Percentiles rank a stretch among this genome's conserved stretches.
phyloP scores from a whole-genome alignment of 2,329 filamentous ascomycete species.

The Trichoderma brevicompactum region DNA sequence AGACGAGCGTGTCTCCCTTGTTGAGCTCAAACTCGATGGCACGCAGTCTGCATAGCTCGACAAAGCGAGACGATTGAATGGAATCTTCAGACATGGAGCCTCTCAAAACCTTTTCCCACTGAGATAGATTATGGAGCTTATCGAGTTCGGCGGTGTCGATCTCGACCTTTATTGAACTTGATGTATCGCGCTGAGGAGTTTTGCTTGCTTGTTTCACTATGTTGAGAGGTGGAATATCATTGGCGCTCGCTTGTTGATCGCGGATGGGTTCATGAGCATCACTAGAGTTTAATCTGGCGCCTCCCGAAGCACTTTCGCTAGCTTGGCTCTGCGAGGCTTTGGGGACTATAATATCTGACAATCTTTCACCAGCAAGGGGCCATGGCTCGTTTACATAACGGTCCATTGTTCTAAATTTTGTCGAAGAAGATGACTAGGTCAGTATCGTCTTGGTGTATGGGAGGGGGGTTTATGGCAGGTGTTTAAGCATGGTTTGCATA shows the following conservation, averaged over 20 bases:
- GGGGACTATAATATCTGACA: background rate
- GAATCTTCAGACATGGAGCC: constrained; percentile 6
- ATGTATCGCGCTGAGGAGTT: background rate
- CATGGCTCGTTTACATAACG: background rate
- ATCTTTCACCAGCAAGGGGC: background rate
- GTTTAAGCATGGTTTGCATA: background rate
- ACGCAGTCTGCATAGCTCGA: constrained; percentile 35
- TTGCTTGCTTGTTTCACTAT: background rate
- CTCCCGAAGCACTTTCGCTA: background rate
- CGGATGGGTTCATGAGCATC: background rate
- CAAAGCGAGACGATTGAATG: constrained; percentile 8
- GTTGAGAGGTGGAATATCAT: background rate
- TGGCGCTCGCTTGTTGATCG: background rate
- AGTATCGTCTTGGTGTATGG: no score
- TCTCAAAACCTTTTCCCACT: constrained; percentile 10
- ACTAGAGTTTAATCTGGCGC: no score
- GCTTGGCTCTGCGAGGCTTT: background rate
- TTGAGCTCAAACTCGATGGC: constrained; percentile 36
- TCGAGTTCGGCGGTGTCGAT: background rate
- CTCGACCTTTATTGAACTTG: background rate
- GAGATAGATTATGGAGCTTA: background rate
- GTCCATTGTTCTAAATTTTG: background rate
- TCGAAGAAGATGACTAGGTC: no score
- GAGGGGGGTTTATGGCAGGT: background rate
- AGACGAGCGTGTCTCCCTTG: constrained; percentile 51